These are phyloP conservation scores for Kodamaea fungicola DNA, from an alignment of 1,139 yeast species.

Conservation along the genomic window DNA sequence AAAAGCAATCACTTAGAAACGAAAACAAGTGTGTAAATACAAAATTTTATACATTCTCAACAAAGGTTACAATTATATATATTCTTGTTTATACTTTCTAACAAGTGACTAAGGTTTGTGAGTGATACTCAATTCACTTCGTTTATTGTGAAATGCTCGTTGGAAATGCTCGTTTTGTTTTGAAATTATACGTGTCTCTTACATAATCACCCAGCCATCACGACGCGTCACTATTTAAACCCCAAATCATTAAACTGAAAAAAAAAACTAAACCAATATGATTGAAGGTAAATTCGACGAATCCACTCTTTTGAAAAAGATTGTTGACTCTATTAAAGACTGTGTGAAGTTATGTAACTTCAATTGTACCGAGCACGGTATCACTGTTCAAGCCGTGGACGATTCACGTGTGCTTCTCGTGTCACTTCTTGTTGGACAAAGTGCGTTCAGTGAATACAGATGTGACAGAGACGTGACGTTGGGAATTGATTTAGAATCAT, in stretches of 20 bases:
- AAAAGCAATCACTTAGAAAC: too few relatives aligned
- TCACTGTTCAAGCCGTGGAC: constrained; percentile 96
- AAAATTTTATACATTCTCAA: too few relatives aligned
- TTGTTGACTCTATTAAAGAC: constrained; percentile 89
- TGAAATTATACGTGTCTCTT: constrained; percentile 1
- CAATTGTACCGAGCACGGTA: constrained; percentile 92
- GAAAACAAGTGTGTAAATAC: too few relatives aligned
- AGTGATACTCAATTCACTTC: too few relatives aligned
- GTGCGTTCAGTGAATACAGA: constrained; percentile 90
- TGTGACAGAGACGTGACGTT: constrained; percentile 92
- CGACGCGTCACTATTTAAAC: background rate
- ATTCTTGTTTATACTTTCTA: too few relatives aligned
- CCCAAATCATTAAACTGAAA: too few relatives aligned
- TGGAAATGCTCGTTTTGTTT: too few relatives aligned
- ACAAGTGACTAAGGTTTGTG: too few relatives aligned
- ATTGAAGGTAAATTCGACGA: constrained; percentile 96
- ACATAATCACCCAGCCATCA: constrained; percentile 1
- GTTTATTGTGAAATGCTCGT: too few relatives aligned
- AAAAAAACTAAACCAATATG: constrained; percentile 40
- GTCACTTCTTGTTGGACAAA: constrained; percentile 80
- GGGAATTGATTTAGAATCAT: constrained; percentile 85
- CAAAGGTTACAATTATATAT: too few relatives aligned
- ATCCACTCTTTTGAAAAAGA: constrained; percentile 87
- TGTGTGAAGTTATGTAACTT: constrained; percentile 93
- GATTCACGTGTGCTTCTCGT: constrained; percentile 94